Percentiles rank a stretch among this genome's conserved stretches.
These are phyloP conservation scores for Hirschfeldia incana DNA, from an alignment of 345 rosid species.

Conservation along the genomic window DNA sequence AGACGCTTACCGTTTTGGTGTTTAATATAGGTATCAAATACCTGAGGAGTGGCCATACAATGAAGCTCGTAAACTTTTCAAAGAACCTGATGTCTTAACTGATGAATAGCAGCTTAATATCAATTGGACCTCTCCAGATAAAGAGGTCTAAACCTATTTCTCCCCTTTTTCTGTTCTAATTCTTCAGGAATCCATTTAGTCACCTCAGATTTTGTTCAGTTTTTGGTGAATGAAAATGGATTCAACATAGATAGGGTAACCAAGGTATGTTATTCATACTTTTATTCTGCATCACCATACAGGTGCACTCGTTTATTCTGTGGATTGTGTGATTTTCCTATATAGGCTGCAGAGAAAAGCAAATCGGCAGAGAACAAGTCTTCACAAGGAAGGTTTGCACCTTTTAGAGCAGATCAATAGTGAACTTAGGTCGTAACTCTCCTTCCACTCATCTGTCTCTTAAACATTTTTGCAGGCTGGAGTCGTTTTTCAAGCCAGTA, in stretches of 20 bases:
- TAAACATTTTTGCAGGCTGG: constrained; percentile 49
- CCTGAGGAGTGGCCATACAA: constrained; percentile 88
- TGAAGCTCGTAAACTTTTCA: constrained; percentile 77
- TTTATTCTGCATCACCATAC: not conserved
- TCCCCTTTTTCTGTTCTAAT: constrained; percentile 6
- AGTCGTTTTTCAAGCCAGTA: constrained; percentile 79
- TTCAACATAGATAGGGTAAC: constrained; percentile 80
- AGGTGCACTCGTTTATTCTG: not conserved
- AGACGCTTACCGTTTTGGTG: not conserved
- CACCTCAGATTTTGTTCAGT: constrained; percentile 53
- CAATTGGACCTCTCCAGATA: constrained; percentile 87
- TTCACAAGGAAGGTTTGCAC: constrained; percentile 80
- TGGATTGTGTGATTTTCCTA: not conserved
- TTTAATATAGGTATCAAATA: constrained; percentile 62
- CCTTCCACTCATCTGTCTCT: constrained; percentile 18
- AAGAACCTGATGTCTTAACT: constrained; percentile 69
- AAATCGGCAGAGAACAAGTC: constrained; percentile 90
- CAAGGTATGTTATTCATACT: constrained; percentile 52
- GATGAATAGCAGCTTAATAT: constrained; percentile 69
- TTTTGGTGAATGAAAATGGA: constrained; percentile 91
- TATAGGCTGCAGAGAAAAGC: constrained; percentile 81
- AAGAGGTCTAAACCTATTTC: constrained; percentile 57
- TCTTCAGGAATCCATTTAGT: not conserved
- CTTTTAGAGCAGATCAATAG: constrained; percentile 5
- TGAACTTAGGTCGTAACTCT: constrained; percentile 4